These are phyloP conservation scores for Fagopyrum tataricum DNA, from an alignment of 148 eudicot genomes.

Conservation along the genomic window DNA sequence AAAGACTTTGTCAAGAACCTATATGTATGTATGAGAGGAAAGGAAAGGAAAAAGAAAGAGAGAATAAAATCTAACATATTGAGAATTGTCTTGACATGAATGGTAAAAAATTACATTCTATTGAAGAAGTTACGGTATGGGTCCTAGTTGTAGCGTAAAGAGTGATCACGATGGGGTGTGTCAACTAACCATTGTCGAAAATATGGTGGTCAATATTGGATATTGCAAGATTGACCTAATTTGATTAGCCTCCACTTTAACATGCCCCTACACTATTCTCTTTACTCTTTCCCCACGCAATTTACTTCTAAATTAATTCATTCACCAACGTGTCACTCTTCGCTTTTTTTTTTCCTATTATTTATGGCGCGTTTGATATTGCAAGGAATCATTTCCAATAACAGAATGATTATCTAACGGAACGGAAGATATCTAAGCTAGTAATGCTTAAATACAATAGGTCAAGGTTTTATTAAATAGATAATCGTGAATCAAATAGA, in stretches of 20 bases:
- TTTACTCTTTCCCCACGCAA: background rate
- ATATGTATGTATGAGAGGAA: background rate
- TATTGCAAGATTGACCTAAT: constrained; percentile 2
- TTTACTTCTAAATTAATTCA: background rate
- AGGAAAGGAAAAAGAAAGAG: background rate
- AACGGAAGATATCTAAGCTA: too few relatives aligned
- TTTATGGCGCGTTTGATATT: too few relatives aligned
- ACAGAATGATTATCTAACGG: too few relatives aligned
- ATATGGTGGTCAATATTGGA: background rate
- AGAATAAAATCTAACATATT: background rate
- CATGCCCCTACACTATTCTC: background rate
- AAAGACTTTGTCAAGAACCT: too few relatives aligned
- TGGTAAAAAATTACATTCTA: background rate
- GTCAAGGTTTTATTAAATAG: too few relatives aligned
- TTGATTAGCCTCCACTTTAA: background rate
- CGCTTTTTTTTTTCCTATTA: too few relatives aligned
- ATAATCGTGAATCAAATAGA: too few relatives aligned
- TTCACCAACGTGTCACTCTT: too few relatives aligned
- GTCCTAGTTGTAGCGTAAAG: constrained; percentile 27
- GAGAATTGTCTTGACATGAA: background rate
- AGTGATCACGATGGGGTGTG: constrained; percentile 30
- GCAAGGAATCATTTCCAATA: too few relatives aligned
- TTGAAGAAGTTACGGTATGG: constrained; percentile 13
- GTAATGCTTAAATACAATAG: too few relatives aligned
- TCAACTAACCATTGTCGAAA: constrained; percentile 37